Conservation (phyloP, 352 stramenopile genomes). For the Thalassiosira mediterranea region DNA sequence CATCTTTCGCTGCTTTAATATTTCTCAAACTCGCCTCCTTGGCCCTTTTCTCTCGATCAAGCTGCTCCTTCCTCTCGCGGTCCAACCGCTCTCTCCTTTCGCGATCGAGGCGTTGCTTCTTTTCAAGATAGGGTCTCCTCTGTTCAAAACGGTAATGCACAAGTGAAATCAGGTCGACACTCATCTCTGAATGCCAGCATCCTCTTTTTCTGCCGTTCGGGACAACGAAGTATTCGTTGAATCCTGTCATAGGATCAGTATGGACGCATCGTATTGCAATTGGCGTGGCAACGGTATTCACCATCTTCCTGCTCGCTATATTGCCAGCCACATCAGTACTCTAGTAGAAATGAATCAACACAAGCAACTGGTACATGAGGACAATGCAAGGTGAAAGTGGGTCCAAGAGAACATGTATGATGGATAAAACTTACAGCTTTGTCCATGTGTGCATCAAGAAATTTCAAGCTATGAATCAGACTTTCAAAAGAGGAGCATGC, state of each 20-base stretch:
- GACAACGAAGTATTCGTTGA: conserved; percentile 65
- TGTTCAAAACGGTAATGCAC: conserved; percentile 47
- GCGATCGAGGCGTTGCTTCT: conserved; percentile 11
- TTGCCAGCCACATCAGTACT: conserved; percentile 9
- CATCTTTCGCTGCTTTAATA: no score
- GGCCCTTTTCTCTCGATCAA: not conserved
- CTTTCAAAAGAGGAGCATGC: conserved; percentile 64
- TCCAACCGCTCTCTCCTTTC: no score
- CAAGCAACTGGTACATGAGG: no score
- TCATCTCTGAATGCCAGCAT: conserved; percentile 47
- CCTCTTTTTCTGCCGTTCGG: conserved; percentile 39
- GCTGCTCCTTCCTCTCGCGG: conserved; percentile 17
- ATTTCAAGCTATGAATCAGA: conserved; percentile 50
- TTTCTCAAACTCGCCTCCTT: conserved; percentile 20
- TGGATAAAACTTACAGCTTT: conserved; percentile 40
- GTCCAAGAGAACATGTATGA: conserved; percentile 11
- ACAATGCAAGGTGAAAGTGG: no score
- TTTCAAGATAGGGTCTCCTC: conserved; percentile 16
- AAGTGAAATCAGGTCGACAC: conserved; percentile 42
- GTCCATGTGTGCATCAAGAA: conserved; percentile 58
- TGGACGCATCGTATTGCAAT: conserved; percentile 37
- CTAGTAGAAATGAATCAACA: no score
- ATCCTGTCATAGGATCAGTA: conserved; percentile 45
- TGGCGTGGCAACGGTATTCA: conserved; percentile 11
- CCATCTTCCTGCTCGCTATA: conserved; percentile 22